Percentiles rank a stretch among this genome's conserved stretches.
Evolutionary conservation across 2,329 filamentous ascomycete species (phyloP).

Genomic region (Xylariaceae sp.): DNA sequence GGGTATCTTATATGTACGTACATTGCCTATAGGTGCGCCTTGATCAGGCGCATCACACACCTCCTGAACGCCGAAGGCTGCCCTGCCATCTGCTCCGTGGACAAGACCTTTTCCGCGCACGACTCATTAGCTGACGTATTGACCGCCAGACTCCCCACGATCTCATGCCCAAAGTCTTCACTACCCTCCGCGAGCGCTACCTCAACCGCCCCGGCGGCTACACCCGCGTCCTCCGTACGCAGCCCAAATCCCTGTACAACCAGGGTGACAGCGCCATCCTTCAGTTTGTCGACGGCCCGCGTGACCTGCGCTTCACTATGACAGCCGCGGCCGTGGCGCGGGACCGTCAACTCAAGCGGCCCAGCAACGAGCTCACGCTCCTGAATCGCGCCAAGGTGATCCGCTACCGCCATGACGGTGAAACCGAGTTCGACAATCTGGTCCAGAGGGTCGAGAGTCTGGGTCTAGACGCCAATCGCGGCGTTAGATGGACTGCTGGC

Average conservation of each 20-base stretch:
- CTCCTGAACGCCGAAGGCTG: no score
- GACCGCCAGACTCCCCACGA: slow-evolving; percentile 66
- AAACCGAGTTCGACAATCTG: slow-evolving; percentile 63
- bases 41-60: no score
- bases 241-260: slow-evolving; percentile 77
- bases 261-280: slow-evolving; percentile 88
- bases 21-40: no score
- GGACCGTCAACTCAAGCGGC: slow-evolving; percentile 49
- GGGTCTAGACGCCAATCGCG: slow-evolving; percentile 16
- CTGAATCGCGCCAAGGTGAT: slow-evolving; percentile 84
- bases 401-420: slow-evolving; percentile 63
- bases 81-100: no score
- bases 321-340: slow-evolving; percentile 80
- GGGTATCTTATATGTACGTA: slow-evolving; percentile 77
- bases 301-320: slow-evolving; percentile 91
- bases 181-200: slow-evolving; percentile 76
- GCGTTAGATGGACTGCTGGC: no score
- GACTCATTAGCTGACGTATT: no score
- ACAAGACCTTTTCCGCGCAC: no score
- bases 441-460: slow-evolving; percentile 40
- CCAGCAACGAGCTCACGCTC: slow-evolving; percentile 66
- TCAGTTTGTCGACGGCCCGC: slow-evolving; percentile 89
- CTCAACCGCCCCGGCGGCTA: slow-evolving; percentile 78
- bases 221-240: slow-evolving; percentile 88
- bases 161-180: slow-evolving; percentile 83